phyloP scores from a whole-genome alignment of 495 filamentous ascomycete genomes.

The Daldinia decipiens region DNA sequence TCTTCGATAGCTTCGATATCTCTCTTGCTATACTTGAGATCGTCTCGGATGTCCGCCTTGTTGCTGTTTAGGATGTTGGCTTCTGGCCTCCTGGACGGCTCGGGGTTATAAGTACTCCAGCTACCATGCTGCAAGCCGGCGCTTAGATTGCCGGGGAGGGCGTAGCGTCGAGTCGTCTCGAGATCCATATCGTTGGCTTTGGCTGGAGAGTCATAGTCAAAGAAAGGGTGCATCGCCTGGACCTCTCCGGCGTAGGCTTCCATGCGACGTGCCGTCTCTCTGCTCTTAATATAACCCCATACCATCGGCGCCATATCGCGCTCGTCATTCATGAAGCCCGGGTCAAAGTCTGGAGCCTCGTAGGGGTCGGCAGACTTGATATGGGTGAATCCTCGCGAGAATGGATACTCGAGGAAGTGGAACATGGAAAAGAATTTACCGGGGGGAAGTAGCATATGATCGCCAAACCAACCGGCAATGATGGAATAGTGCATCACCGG shows the following conservation, averaged over 20 bases:
- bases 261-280: slow-evolving; percentile 83
- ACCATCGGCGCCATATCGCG: slow-evolving; percentile 86
- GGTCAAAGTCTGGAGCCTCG: slow-evolving; percentile 80
- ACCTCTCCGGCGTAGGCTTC: slow-evolving; percentile 82
- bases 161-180: slow-evolving; percentile 77
- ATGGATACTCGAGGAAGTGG: slow-evolving; percentile 86
- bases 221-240: slow-evolving; percentile 72
- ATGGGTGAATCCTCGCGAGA: slow-evolving; percentile 78
- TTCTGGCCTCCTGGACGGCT: slow-evolving; percentile 58
- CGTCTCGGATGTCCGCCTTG: slow-evolving; percentile 64
- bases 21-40: slow-evolving; percentile 72
- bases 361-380: slow-evolving; percentile 78
- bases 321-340: slow-evolving; percentile 87
- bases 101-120: slow-evolving; percentile 56
- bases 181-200: slow-evolving; percentile 78
- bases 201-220: slow-evolving; percentile 72
- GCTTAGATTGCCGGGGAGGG: slow-evolving; percentile 75
- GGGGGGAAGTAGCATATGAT: slow-evolving; percentile 77
- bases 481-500: slow-evolving; percentile 85
- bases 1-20: slow-evolving; percentile 79
- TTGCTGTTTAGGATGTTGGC: slow-evolving; percentile 61
- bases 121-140: slow-evolving; percentile 71
- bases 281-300: slow-evolving; percentile 88
- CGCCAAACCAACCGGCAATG: slow-evolving; percentile 73
- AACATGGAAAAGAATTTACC: slow-evolving; percentile 92